Percentiles rank a stretch among this genome's conserved stretches.
These are phyloP conservation scores for Amanita molliuscula DNA, from an alignment of 768 basidiomycete species.

Conservation along the genomic window DNA sequence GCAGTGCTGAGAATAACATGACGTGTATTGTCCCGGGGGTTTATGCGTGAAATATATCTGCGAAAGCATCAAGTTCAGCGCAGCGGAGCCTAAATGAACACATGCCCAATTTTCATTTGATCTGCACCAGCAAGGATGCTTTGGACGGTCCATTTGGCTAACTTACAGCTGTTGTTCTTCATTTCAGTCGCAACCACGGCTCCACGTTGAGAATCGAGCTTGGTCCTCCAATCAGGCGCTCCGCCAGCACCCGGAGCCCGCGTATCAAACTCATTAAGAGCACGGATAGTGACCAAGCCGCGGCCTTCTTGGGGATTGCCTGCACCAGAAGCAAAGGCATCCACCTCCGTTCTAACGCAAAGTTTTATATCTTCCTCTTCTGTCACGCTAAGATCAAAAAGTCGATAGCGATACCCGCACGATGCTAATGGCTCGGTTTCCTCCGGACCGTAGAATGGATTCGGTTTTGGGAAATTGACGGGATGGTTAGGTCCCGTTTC, in stretches of 20 bases:
- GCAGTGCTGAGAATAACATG: slow-evolving; percentile 94
- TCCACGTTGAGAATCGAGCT: slow-evolving; percentile 91
- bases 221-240: slow-evolving; percentile 98
- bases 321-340: slow-evolving; percentile 66
- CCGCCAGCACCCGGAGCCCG: slow-evolving; percentile 85
- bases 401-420: slow-evolving; percentile 92
- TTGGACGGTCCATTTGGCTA: slow-evolving; percentile 96
- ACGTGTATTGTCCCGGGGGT: slow-evolving; percentile 88
- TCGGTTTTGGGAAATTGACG: slow-evolving; percentile 74
- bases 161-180: slow-evolving; percentile 99
- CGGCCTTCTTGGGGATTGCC: slow-evolving; percentile 58
- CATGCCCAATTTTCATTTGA: slow-evolving; percentile 89
- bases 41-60: slow-evolving; percentile 92
- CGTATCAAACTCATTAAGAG: slow-evolving; percentile 95
- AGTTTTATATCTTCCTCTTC: slow-evolving; percentile 89
- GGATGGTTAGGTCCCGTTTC: slow-evolving; percentile 55
- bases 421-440: slow-evolving; percentile 94
- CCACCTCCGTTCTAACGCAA: slow-evolving; percentile 93
- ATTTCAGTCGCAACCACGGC: slow-evolving; percentile 99
- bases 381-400: slow-evolving; percentile 85
- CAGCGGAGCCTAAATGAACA: slow-evolving; percentile 1
- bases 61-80: slow-evolving; percentile 8
- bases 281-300: slow-evolving; percentile 83
- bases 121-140: slow-evolving; percentile 93
- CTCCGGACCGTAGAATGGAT: slow-evolving; percentile 91